Evolutionary conservation across 176 grass and related monocot genomes (phyloP).

Genomic region (Lolium multiflorum): DNA sequence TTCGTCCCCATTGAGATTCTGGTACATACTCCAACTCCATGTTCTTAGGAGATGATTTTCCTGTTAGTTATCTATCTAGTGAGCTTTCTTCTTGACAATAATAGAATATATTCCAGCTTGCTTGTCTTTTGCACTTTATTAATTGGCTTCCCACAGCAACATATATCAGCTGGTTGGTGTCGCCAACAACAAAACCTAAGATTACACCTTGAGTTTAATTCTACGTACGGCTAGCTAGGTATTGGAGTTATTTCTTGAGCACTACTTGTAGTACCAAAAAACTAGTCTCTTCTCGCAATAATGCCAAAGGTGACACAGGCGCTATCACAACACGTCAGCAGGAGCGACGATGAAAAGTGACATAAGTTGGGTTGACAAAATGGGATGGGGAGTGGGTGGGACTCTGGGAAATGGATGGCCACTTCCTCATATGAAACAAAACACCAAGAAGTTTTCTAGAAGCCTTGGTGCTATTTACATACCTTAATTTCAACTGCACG

Average conservation of each 20-base stretch:
- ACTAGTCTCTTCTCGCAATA: background rate
- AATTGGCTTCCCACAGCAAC: background rate
- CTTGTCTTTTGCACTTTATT: background rate
- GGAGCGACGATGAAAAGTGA: background rate
- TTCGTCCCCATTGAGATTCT: constrained; percentile 53
- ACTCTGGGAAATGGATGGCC: background rate
- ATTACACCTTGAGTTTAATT: background rate
- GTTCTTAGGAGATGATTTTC: background rate
- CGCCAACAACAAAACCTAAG: background rate
- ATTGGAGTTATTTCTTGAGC: background rate
- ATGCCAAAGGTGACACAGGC: background rate
- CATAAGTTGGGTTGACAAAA: background rate
- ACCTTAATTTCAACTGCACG: background rate
- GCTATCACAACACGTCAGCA: background rate
- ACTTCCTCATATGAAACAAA: background rate
- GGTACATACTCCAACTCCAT: constrained; percentile 30
- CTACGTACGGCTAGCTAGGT: background rate
- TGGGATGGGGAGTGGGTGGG: background rate
- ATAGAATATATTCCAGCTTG: background rate
- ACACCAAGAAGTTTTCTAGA: background rate
- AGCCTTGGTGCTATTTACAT: background rate
- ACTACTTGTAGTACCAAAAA: background rate
- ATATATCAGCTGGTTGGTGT: background rate
- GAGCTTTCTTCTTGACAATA: background rate
- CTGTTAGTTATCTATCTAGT: background rate